Evolutionary conservation across 805 yeast species (phyloP).

Genomic region (Jamesozyma jinghongensis): DNA sequence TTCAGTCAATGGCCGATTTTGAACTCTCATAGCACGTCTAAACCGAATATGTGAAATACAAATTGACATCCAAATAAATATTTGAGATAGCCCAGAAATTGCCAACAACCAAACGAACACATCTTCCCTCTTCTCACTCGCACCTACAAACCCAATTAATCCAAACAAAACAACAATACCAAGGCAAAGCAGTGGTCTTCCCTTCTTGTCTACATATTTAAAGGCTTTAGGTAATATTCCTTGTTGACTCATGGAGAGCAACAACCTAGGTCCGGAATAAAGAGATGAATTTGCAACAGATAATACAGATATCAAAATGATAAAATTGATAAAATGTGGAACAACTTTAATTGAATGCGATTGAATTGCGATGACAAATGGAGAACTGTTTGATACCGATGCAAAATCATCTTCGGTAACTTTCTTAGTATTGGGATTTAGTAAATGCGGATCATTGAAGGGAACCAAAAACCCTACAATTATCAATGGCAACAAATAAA

Average conservation of each 20-base stretch:
- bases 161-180: slow-evolving; percentile 39
- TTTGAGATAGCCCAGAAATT: slow-evolving; percentile 67
- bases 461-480: slow-evolving; percentile 68
- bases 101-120: slow-evolving; percentile 72
- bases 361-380: slow-evolving; percentile 54
- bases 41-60: slow-evolving; percentile 61
- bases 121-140: slow-evolving; percentile 44
- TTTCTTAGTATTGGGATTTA: slow-evolving; percentile 40
- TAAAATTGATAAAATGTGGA: slow-evolving; percentile 66
- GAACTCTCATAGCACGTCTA: slow-evolving; percentile 44
- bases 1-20: slow-evolving; percentile 47
- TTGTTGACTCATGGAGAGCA: slow-evolving; percentile 43
- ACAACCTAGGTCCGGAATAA: slow-evolving; percentile 51
- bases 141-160: slow-evolving; percentile 51
- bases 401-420: slow-evolving; percentile 28
- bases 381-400: slow-evolving; percentile 38
- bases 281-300: slow-evolving; percentile 74
- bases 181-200: slow-evolving; percentile 49
- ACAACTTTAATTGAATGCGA: slow-evolving; percentile 53
- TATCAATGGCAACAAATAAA: slow-evolving; percentile 46
- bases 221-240: slow-evolving; percentile 43
- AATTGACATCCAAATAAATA: slow-evolving; percentile 73
- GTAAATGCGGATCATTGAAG: slow-evolving; percentile 38
- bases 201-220: slow-evolving; percentile 39
- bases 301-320: slow-evolving; percentile 58